Base-by-base conservation (phyloP, 352 stramenopile genomes). In the Nothophytophthora sp. region DNA sequence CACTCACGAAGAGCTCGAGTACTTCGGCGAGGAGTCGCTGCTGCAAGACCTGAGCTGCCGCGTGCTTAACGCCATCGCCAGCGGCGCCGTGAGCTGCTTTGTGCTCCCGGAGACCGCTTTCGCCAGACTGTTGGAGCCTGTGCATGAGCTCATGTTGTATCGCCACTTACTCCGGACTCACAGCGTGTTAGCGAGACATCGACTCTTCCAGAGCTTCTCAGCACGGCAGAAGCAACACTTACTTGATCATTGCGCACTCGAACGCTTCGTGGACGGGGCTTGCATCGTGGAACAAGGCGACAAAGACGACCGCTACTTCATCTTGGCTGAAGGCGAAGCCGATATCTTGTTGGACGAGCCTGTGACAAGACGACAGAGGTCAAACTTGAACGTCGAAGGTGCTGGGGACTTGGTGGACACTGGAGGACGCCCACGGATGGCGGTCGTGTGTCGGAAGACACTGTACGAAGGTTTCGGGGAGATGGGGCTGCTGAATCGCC, bases 381-480 rank as follows among this genome's bases (percentile, higher is more conserved):
- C n/a, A n/a, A n/a, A n/a, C n/a, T n/a, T n/a, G n/a, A n/a, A n/a
- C n/a, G n/a, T n/a, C n/a, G n/a, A 42, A 29, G n/a, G 45, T 16
- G 24, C 20, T 44, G 35, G 32, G 22, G 34, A 51, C 7, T 37
- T 60, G 4, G 42, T 30, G 0, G 41, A 41, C 33, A 37, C 46
- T 16, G 54, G 32, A 23, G 37, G 23, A 36, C 42, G 34, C 12
- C 34, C 69, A 0, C 45, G 43, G 24, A 60, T 50, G n/a, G 76
- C 73, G 2, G 49, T 73, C 15, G 60, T 87, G 4, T 74, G 70
- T 6, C 70, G 71, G 24, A 90, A 89, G 53, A 68, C 67, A 10
- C 35, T 78, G 34, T 90, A 78, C 28, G 67, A 91, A 53, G 72
- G 82, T 25, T 91, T 93, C 52, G 82, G 80, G 2, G 82, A 93